Base-by-base conservation (phyloP, 2,329 filamentous ascomycete genomes). In the Penicillium sp. region DNA sequence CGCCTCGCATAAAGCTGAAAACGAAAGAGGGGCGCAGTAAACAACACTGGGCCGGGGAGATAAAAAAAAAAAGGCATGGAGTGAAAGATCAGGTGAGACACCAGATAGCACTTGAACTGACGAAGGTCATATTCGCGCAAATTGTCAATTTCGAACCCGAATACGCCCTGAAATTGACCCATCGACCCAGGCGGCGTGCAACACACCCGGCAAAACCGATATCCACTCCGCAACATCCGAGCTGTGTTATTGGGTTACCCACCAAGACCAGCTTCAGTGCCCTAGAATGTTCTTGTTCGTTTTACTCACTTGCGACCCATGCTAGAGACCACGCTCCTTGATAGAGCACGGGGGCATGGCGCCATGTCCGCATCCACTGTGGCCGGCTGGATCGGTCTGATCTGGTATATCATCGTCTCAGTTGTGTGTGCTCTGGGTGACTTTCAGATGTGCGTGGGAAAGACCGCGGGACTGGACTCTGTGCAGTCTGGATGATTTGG, bases 371-470 rank as follows among this genome's bases (percentile, higher is more conserved):
- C 63, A 66, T 60, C 75, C 45, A 64, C 78, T 58, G 77, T 74
- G 31, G 64, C 71, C 53, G 75, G 73, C 59, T 80, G 78, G 70
- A 63, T 72, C 42, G 69, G 69, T 58, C 68, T 85, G 59, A 72
- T 78, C 57, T 85, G 82, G 82, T 85, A 81, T 62, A 57, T 76
- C 44, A 71, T 76, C 49, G 81, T 86, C 52, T 74, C 78, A 59
- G 58, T 75, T 23, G 82, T 87, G 36, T 83, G 81, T 64, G 70
- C 72, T 39, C 76, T 86, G 62, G 85, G 85, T 46, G 81, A 82
- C 65, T 69, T 75, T 47, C 82, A 85, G 67, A 74, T 87, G 84
- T 85, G 76, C 62, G 74, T 39, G 18, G 18, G 18, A 9, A 21
- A 12, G 18, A 8, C 21, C 13, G 6, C 15, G 31, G 13, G 31